A percentile compares a stretch with the other conserved stretches of the same genome.
phyloP scores from a whole-genome alignment of 345 rosid genomes.

The Salix koriyanagi region DNA sequence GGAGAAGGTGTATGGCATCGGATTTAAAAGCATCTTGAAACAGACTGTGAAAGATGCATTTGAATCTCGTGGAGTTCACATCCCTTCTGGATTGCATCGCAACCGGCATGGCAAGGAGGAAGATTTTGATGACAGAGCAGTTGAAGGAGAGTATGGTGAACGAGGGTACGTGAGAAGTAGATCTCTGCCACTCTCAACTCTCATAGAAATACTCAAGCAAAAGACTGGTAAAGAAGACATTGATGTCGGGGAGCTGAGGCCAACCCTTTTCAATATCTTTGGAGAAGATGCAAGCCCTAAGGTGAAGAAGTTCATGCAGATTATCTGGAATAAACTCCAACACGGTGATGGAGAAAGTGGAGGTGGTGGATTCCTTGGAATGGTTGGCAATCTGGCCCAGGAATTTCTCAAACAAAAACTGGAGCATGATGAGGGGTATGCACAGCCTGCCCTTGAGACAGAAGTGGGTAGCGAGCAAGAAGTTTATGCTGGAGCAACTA shows the following conservation, averaged over 20 bases:
- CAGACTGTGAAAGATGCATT: slow-evolving; percentile 45
- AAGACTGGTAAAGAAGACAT: slow-evolving; percentile 78
- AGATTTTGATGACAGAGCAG: slow-evolving; percentile 34
- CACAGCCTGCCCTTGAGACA: slow-evolving; percentile 66
- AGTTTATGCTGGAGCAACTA: slow-evolving; percentile 69
- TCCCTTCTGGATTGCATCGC: slow-evolving; percentile 46
- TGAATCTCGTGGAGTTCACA: slow-evolving; percentile 57
- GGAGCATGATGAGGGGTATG: slow-evolving; percentile 56
- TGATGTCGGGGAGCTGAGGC: slow-evolving; percentile 77
- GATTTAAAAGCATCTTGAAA: slow-evolving; percentile 50
- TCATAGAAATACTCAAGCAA: slow-evolving; percentile 81
- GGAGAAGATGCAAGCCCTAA: slow-evolving; percentile 92
- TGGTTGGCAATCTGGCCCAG: slow-evolving; percentile 78
- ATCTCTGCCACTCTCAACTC: slow-evolving; percentile 77
- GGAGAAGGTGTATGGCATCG: slow-evolving; percentile 36
- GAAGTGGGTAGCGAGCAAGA: slow-evolving; percentile 65
- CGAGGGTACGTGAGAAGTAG: slow-evolving; percentile 46
- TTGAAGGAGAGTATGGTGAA: slow-evolving; percentile 35
- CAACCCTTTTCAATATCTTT: slow-evolving; percentile 71
- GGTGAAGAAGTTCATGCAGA: slow-evolving; percentile 93
- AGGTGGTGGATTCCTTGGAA: slow-evolving; percentile 68
- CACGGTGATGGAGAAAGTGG: slow-evolving; percentile 34
- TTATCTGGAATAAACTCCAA: slow-evolving; percentile 58
- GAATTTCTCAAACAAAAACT: slow-evolving; percentile 79
- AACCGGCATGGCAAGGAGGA: slow-evolving; percentile 35